Base-by-base conservation (phyloP, 345 rosid species). In the Tarenaya hassleriana region DNA sequence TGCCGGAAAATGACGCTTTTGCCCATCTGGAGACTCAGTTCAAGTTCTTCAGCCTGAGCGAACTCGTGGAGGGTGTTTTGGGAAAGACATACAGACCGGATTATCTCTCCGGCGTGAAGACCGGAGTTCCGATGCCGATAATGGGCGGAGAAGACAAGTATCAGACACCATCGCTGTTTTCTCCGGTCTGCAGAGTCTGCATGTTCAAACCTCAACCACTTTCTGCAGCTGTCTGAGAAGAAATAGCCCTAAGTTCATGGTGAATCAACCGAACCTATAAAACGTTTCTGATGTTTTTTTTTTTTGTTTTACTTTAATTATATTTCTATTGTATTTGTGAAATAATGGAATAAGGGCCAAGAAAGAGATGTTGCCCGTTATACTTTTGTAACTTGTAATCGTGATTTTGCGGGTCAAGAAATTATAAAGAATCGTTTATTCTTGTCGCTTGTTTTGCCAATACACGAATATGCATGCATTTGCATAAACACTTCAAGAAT, bases 81-180 rank as follows among this genome's bases (percentile, higher is more conserved):
- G 96, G 96, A 12, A 82, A 80, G 71, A 84, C 91, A 21, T 75
- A 82, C 73, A 55, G 80, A 75, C 77, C 78, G 8, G 79, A 56
- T 21, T 84, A 84, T 41, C 69, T 73, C 1, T 84, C 86, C 71
- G 74, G 84, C 0, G 90, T 73, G 29, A 88, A 84, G 70, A 66
- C 43, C 14, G 96, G 94, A 7, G 94, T 82, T 14, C 70, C 83
- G 0, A 84, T 84, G 88, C 94, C 94, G 41, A 71, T 88, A 69
- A 71, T 78, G 84, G 94, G 94, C 4, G 91, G 94, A 11, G 96
- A 82, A 43, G 94, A 84, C 63, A 82, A 72, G 68, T 88, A 84
- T 63, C 63, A 77, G 45, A 82, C 90, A 5, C 78, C 81, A 19
- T 84, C 94, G n/a, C 67, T 88, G 7, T 62, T 55, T 54, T 84